phyloP scores from a whole-genome alignment of 441 rosid species.

The Mallotus japonicus region DNA sequence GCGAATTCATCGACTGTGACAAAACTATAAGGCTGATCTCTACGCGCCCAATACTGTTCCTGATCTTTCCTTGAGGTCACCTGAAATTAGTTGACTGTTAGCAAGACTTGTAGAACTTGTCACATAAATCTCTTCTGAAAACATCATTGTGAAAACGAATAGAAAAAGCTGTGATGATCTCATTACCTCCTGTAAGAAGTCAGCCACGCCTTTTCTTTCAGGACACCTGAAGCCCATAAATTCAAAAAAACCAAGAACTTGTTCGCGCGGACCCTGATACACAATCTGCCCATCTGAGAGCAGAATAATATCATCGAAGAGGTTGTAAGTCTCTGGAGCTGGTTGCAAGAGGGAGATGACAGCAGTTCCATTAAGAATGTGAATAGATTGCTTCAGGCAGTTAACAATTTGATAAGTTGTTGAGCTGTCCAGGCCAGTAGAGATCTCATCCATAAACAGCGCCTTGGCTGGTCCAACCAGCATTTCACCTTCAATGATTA shows the following conservation, averaged over 20 bases:
- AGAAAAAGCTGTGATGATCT: background rate
- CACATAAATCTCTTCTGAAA: constrained; percentile 27
- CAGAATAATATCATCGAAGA: constrained; percentile 77
- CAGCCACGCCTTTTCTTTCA: constrained; percentile 77
- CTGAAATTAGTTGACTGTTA: constrained; percentile 43
- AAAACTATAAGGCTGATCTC: constrained; percentile 58
- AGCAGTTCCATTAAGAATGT: constrained; percentile 68
- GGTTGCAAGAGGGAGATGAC: constrained; percentile 90
- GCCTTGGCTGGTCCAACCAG: constrained; percentile 74
- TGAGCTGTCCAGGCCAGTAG: constrained; percentile 83
- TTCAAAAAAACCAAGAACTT: constrained; percentile 62
- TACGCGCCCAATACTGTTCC: constrained; percentile 69
- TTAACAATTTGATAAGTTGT: constrained; percentile 75
- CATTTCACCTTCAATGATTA: constrained; percentile 62
- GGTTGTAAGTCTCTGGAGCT: constrained; percentile 83
- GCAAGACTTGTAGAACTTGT: constrained; percentile 45
- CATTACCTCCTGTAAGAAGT: constrained; percentile 79
- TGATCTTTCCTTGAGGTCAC: constrained; percentile 95
- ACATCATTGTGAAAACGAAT: too few relatives aligned
- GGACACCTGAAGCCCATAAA: constrained; percentile 83
- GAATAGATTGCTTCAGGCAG: constrained; percentile 56
- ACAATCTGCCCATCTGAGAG: constrained; percentile 67
- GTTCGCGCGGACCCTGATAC: constrained; percentile 71
- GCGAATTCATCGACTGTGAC: constrained; percentile 60
- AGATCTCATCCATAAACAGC: constrained; percentile 80